phyloP scores from a whole-genome alignment of 495 filamentous ascomycete genomes.

The Aspergillus egyptiacus region DNA sequence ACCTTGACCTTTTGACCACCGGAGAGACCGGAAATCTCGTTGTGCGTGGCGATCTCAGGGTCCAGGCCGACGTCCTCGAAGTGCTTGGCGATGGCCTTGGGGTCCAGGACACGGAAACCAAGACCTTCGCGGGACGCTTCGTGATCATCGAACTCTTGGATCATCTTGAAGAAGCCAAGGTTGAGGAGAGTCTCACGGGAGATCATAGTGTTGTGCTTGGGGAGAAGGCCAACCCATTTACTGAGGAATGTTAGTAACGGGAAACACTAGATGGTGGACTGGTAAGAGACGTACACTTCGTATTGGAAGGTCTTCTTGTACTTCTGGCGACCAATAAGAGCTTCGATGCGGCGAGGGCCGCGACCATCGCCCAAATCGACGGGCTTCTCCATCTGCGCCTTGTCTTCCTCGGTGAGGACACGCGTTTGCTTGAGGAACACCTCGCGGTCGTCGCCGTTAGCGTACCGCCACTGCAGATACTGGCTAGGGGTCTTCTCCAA shows the following conservation, averaged over 20 bases:
- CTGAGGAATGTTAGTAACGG: conserved; percentile 26
- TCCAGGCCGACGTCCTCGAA: conserved; percentile 96
- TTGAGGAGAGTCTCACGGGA: conserved; percentile 86
- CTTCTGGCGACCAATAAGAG: conserved; percentile 93
- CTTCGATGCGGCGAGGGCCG: conserved; percentile 71
- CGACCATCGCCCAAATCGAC: conserved; percentile 79
- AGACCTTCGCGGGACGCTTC: conserved; percentile 96
- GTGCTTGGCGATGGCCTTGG: conserved; percentile 91
- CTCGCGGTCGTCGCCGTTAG: conserved; percentile 92
- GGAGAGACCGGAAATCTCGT: conserved; percentile 92
- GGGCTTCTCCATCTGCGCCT: conserved; percentile 81
- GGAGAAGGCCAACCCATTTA: conserved; percentile 83
- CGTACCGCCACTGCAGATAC: conserved; percentile 98
- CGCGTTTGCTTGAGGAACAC: conserved; percentile 97
- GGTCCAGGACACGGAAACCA: conserved; percentile 86
- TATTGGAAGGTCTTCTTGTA: conserved; percentile 99
- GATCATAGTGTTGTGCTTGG: conserved; percentile 88
- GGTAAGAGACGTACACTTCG: conserved; percentile 60
- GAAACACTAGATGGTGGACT: neutral
- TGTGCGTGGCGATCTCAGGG: conserved; percentile 97
- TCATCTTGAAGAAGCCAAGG: conserved; percentile 81
- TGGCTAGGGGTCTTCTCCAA: conserved; percentile 98
- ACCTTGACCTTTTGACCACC: conserved; percentile 99
- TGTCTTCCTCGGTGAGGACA: conserved; percentile 76
- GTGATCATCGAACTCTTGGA: conserved; percentile 98